Evolutionary conservation across 148 eudicot genomes (phyloP), one percentile per base, ranked within the genome.

Genomic region (Rhododendron ferrugineum): DNA sequence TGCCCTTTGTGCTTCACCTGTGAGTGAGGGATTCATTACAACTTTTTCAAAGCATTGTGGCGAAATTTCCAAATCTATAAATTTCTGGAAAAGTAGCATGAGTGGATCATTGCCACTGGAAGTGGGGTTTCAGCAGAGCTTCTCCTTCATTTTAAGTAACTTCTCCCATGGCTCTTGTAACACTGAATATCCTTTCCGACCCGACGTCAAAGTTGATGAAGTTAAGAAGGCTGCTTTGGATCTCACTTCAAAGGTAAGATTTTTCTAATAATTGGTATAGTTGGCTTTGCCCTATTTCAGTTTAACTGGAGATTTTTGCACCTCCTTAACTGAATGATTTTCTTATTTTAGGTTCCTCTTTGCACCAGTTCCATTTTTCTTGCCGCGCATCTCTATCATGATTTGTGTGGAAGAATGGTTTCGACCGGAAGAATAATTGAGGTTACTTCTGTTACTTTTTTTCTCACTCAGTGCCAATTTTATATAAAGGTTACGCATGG

Each of bases 1-100:
- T 88, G 94, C 94, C 68, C 95, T 97, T 78, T 97, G 99, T 90
- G 90, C 87, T 85, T 90, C 93, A 87, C 95, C 96, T 62, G 80
- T 95, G 82, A 90, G 89, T 85, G 95, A 93, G 81, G 86, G 85
- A 66, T 90, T 93, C 52, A 81, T 97, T 28, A 52, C 16, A 58
- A 89, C 88, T 72, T 87, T 94, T 75, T 90, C 91, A 23, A 68
- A 90, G 89, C 89, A 89, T 64, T 92, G 89, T 88, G 90, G 88
- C 60, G 87, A 89, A 86, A 76, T 81, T 81, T 88, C 90, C 47
- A 89, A 87, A 77, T 92, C 91, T 14, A 72, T 91, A 85, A 90
- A 90, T 75, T 92, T 88, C 89, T 97, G 99, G 99, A 83, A 80
- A 84, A 90, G 83, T 70, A 90, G 94, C 80, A 82, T 93, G 91